Evolutionary conservation across 495 filamentous ascomycete genomes (phyloP), one percentile per base, ranked within the genome.

Genomic region (Penicillium turbatum): DNA sequence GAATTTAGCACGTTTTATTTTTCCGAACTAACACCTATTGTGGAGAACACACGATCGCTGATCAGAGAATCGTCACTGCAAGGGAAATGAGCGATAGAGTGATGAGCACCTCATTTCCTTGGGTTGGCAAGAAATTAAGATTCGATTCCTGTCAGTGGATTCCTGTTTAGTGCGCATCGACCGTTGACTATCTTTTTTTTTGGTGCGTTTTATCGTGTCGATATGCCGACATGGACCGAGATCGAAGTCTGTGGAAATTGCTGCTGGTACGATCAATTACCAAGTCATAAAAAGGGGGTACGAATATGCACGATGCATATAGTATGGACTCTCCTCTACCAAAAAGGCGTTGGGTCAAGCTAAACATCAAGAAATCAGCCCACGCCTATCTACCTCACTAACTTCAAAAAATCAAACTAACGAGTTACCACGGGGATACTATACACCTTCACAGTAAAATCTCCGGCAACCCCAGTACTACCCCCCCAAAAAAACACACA

Each of bases 111-210:
- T 45, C 59, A 40, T 57, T 57, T 51, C 49, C 70, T 63, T n/a
- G 53, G 64, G 49, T 21, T 50, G 67, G 71, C 48, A 69, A 72
- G 67, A 69, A 60, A 56, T 57, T 57, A 60, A 59, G 56, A 63
- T 63, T 52, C 54, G 65, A 69, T 71, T 63, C 56, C 57, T 68
- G 66, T 68, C 21, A 24, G 21, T 24, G 21, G 21, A 24, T 24
- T 24, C 21, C 21, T 24, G 2, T 67, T 65, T 61, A 54, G 51
- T 47, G 54, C 45, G 40, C 41, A 26, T 48, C 36, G 40, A 31
- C 36, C 24, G 17, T 51, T 35, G 15, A 13, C 37, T 19, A 37
- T 43, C 36, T 17, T 29, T 36, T 43, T 51, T 35, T 27, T 10
- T 29, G 5, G 13, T 13, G 13, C 30, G 30, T 1, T 31, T 31